Base-by-base conservation (phyloP, 2,329 filamentous ascomycete species). In the Simplicillium sp. region DNA sequence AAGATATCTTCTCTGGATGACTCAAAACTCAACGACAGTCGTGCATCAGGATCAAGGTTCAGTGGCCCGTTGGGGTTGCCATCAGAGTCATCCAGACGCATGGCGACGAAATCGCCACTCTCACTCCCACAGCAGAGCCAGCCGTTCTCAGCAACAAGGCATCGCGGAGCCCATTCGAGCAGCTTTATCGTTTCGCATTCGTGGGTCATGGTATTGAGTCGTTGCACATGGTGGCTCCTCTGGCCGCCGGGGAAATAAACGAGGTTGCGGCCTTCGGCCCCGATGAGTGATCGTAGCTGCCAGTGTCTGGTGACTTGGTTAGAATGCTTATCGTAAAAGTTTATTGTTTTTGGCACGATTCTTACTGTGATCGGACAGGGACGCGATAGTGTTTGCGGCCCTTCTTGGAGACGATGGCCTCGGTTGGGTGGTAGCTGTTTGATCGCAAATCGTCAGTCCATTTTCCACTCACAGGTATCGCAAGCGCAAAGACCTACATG, bases 51-150 rank as follows among this genome's bases (percentile, higher is more conserved):
- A 48, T 58, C 65, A 45, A 54, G 58, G 40, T 54, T 58, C 50
- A 48, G 47, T 3, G 44, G 40, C 7, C 53, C 48, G 18, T 55
- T 54, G 13, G 50, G 46, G 36, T 50, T 46, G 38, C 42, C 41
- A 41, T 61, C 55, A 39, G 50, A 57, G 37, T 52, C 51, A 40
- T 65, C 58, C 12, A 89, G 67, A 49, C 75, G 79, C 53, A 95
- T 83, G 41, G 87, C 81, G 25, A 85, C 82, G 56, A 94, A 95
- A 56, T 94, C 84, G 43, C 92, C 92, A 49, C 80, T 78, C 53
- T 94, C 84, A 44, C 90, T 90, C 36, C 90, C 92, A 36, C 89
- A 86, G 53, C 87, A 95, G 31, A 97, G 74, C 83, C 87, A 97
- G 39, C 88, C 88, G 53, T 85, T 77, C 40, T 80, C 82, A 7